These are phyloP conservation scores for Stemphylium vesicarium DNA, from an alignment of 2,329 filamentous ascomycete genomes.

Conservation along the genomic window DNA sequence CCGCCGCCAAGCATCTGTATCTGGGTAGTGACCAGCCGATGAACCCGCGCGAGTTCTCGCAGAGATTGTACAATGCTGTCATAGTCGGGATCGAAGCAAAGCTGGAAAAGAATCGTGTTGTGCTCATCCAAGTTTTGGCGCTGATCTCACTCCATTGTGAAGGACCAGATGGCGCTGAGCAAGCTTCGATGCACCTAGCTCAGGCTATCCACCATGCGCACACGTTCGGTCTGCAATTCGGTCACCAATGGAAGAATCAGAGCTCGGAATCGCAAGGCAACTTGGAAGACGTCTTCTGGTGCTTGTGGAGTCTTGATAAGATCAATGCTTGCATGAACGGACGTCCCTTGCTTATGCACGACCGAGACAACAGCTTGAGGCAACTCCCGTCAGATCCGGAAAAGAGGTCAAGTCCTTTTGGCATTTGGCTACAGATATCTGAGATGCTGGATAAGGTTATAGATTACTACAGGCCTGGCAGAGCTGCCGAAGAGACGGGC, in stretches of 20 bases:
- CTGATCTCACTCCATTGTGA: slow-evolving; percentile 57
- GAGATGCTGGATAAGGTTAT: slow-evolving; percentile 57
- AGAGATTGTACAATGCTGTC: slow-evolving; percentile 52
- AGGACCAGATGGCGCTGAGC: slow-evolving; percentile 55
- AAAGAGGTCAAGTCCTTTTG: slow-evolving; percentile 55
- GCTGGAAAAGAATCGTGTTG: slow-evolving; percentile 54
- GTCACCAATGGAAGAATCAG: slow-evolving; percentile 48
- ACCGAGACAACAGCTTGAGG: slow-evolving; percentile 55
- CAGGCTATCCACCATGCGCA: slow-evolving; percentile 59
- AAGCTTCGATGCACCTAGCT: slow-evolving; percentile 55
- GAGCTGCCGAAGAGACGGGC: slow-evolving; percentile 50
- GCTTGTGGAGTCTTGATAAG: slow-evolving; percentile 57
- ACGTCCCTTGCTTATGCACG: slow-evolving; percentile 56
- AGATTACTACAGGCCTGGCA: slow-evolving; percentile 54
- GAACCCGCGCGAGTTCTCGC: slow-evolving; percentile 54
- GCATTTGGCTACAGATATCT: slow-evolving; percentile 55
- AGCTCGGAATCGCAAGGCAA: slow-evolving; percentile 48
- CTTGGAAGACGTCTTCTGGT: slow-evolving; percentile 57
- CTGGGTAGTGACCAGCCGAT: slow-evolving; percentile 45
- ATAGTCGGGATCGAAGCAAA: slow-evolving; percentile 51
- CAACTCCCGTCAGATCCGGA: slow-evolving; percentile 51
- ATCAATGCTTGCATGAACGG: slow-evolving; percentile 57
- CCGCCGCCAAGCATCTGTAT: slow-evolving; percentile 50
- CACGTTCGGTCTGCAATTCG: slow-evolving; percentile 56
- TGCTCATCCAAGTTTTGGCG: slow-evolving; percentile 55